Evolutionary conservation across 2,329 filamentous ascomycete genomes (phyloP).

Genomic region (Xylaria sp.): DNA sequence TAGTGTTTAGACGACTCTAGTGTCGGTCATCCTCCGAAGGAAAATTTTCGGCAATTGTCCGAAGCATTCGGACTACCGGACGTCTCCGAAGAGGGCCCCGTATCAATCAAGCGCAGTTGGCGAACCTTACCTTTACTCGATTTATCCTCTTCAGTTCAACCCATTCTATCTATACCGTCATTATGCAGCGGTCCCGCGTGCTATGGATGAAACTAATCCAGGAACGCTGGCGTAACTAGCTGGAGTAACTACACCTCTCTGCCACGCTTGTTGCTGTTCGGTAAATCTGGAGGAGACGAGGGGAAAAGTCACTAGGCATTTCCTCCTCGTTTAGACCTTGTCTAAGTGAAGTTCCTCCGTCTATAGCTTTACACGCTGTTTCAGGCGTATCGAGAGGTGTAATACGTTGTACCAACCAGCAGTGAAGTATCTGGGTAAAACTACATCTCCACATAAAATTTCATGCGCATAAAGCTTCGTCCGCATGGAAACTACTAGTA

Average conservation of each 20-base stretch:
- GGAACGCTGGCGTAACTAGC: constrained; percentile 8
- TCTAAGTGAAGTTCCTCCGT: background rate
- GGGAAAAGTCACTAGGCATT: constrained; percentile 8
- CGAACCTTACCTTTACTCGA: constrained; percentile 18
- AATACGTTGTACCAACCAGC: background rate
- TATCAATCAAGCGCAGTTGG: constrained; percentile 15
- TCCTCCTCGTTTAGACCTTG: background rate
- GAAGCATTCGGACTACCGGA: constrained; percentile 4
- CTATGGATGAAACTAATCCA: constrained; percentile 13
- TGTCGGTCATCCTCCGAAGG: constrained; percentile 25
- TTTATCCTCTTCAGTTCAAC: background rate
- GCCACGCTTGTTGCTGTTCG: constrained; percentile 9
- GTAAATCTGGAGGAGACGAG: constrained; percentile 25
- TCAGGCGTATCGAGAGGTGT: background rate
- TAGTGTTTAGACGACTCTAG: background rate
- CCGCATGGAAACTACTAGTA: background rate
- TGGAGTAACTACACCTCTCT: background rate
- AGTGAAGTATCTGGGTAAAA: background rate
- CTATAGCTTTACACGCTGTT: background rate
- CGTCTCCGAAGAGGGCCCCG: constrained; percentile 13
- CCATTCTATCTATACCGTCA: constrained; percentile 8
- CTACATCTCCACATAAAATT: background rate
- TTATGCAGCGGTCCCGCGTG: background rate
- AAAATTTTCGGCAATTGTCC: constrained; percentile 10
- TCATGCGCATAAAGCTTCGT: background rate